Percentiles rank a stretch among this genome's conserved stretches.
Conservation (phyloP, 768 basidiomycete genomes). For the Calocera cornea region DNA sequence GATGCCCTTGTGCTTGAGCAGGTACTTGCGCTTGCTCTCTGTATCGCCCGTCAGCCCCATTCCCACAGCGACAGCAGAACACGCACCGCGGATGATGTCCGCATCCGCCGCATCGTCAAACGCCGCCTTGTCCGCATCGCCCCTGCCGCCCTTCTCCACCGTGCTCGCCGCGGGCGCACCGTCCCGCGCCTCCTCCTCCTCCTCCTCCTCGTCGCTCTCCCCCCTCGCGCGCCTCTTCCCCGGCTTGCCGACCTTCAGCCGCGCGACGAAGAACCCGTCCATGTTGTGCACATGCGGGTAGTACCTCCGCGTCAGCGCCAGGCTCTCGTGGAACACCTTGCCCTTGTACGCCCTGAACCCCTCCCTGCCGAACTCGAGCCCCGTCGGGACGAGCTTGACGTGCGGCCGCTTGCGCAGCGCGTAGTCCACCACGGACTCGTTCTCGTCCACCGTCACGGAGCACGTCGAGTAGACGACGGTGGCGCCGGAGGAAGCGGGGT, state of each 20-base stretch:
- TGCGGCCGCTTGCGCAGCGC: conserved; percentile 90
- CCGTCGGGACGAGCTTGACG: conserved; percentile 81
- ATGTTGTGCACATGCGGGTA: conserved; percentile 98
- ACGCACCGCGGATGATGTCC: conserved; percentile 65
- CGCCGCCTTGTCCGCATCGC: conserved; percentile 29
- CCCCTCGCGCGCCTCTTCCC: conserved; percentile 31
- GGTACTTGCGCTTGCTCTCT: conserved; percentile 28
- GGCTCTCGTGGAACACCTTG: conserved; percentile 67
- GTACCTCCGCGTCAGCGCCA: conserved; percentile 74
- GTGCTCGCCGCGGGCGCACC: conserved; percentile 21
- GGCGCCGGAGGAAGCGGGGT: conserved; percentile 80
- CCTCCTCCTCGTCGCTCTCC: conserved; percentile 23
- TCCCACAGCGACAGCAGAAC: conserved; percentile 7
- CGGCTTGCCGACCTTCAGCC: conserved; percentile 86
- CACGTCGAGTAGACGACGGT: conserved; percentile 97
- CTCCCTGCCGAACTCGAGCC: conserved; percentile 82
- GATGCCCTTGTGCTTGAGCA: conserved; percentile 33
- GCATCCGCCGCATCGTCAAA: conserved; percentile 71
- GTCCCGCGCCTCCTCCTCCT: conserved; percentile 19
- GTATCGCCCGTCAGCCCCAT: conserved; percentile 10
- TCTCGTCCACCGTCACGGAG: conserved; percentile 95
- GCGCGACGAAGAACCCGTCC: conserved; percentile 99
- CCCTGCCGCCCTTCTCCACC: conserved; percentile 26
- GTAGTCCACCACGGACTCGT: conserved; percentile 96
- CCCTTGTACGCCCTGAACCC: conserved; percentile 86